Conservation (phyloP, 2,329 filamentous ascomycete species). For the Epichloe baconii region DNA sequence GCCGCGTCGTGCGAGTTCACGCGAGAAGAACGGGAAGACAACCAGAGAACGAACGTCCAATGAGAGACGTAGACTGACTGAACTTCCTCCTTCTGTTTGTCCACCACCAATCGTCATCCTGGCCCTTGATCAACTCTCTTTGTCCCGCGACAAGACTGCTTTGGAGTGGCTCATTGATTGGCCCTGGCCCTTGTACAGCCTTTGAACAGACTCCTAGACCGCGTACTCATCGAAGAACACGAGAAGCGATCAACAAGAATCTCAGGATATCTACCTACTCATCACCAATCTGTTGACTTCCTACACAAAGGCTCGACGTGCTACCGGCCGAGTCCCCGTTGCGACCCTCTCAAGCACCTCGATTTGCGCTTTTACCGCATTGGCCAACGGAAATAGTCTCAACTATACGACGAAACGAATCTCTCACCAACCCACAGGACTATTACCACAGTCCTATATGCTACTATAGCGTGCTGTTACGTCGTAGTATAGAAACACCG, state of each 20-base stretch:
- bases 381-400: neutral
- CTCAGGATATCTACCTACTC: neutral
- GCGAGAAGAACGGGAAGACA: constrained; percentile 5
- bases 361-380: neutral
- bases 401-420: neutral
- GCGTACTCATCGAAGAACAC: neutral
- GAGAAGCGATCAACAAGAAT: neutral
- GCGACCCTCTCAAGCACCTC: neutral
- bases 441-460: neutral
- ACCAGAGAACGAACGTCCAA: neutral
- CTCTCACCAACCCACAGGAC: neutral
- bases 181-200: neutral
- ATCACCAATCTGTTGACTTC: neutral
- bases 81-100: neutral
- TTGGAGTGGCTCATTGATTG: neutral
- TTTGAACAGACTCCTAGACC: neutral
- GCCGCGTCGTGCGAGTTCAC: constrained; percentile 2
- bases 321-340: neutral
- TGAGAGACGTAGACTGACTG: constrained; percentile 4
- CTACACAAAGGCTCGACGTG: neutral
- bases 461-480: neutral
- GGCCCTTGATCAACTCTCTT: neutral
- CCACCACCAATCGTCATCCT: neutral
- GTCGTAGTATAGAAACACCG: neutral
- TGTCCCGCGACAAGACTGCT: neutral